Base-by-base conservation (phyloP, 177 flowering plant species). In the Vitis hybrid region DNA sequence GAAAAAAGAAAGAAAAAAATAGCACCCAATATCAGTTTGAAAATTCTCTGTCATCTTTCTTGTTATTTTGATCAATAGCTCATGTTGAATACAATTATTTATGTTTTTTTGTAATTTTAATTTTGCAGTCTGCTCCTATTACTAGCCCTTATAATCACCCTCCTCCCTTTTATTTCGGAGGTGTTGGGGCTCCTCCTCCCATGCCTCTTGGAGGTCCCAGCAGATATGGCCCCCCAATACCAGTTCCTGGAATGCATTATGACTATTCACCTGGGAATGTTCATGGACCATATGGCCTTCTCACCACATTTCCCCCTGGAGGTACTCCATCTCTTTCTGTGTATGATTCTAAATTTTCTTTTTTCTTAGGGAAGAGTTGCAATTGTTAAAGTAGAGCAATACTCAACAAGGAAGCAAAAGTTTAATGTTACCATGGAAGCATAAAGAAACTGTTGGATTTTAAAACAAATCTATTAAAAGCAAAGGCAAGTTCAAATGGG, bases 151-250 rank as follows among this genome's bases (percentile, higher is more conserved):
- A 75, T 63, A 74, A 72, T n/a, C 68, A 74, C 45, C 75, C 71
- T 61, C 74, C 81, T 61, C 85, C 83, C 10, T 68, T 68, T 59
- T 80, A 80, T 78, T 66, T 78, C 51, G 83, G 85, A 64, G 83
- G 82, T 18, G 71, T 72, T 56, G 82, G 76, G 50, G 85, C 73
- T 62, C 77, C 77, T n/a, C 77, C 77, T 69, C 76, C 74, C 31
- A 20, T 78, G 72, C 82, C 80, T 11, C 68, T 75, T 65, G 77
- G 81, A 59, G 65, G 74, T 18, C 66, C 83, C 8, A 60, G 68
- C 61, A 68, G 78, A 22, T 81, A 80, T 67, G 82, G 74, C 5
- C 73, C 79, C 22, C 79, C 79, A 31, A 48, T 78, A 58, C 73
- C 78, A 55, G 66, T 66, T 16, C 26, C 82, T 69, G 83, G 78